Conservation (phyloP, 345 rosid species). For the Mallotus nudiflorus region DNA sequence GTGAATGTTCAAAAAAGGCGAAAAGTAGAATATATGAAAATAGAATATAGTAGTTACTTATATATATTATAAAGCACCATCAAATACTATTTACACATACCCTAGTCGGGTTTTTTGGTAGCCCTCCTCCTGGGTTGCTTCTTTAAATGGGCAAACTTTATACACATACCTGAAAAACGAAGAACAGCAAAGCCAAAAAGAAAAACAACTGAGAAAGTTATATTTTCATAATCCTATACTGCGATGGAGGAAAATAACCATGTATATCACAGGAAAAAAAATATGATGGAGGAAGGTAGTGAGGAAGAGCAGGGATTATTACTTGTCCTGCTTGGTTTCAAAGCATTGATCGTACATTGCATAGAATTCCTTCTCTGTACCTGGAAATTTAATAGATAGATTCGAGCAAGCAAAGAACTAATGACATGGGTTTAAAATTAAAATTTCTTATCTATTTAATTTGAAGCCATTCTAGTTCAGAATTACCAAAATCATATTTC, state of each 20-base stretch:
- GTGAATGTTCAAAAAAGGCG: not conserved
- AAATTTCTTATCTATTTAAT: too few species aligned
- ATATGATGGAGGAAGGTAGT: not conserved
- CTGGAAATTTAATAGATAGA: conserved; percentile 4
- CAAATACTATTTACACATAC: not conserved
- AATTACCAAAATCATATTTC: conserved; percentile 78
- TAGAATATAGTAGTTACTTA: not conserved
- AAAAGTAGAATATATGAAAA: not conserved
- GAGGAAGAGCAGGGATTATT: not conserved
- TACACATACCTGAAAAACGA: conserved; percentile 12
- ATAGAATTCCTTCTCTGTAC: conserved; percentile 10
- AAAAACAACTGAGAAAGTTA: not conserved
- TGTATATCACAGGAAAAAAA: not conserved
- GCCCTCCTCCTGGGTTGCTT: conserved; percentile 12
- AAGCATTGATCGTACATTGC: conserved; percentile 6
- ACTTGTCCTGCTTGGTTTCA: conserved; percentile 10
- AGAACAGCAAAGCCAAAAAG: not conserved
- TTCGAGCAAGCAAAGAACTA: not conserved
- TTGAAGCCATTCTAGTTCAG: not conserved
- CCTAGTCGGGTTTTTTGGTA: conserved; percentile 8
- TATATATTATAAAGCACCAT: not conserved
- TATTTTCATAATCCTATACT: not conserved
- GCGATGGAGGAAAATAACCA: not conserved
- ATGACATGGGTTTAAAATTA: too few species aligned
- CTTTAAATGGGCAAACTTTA: conserved; percentile 15